A percentile compares a stretch with the other conserved stretches of the same genome.
phyloP scores from a whole-genome alignment of 2,329 filamentous ascomycete genomes.

The Sarocladium oryzae region DNA sequence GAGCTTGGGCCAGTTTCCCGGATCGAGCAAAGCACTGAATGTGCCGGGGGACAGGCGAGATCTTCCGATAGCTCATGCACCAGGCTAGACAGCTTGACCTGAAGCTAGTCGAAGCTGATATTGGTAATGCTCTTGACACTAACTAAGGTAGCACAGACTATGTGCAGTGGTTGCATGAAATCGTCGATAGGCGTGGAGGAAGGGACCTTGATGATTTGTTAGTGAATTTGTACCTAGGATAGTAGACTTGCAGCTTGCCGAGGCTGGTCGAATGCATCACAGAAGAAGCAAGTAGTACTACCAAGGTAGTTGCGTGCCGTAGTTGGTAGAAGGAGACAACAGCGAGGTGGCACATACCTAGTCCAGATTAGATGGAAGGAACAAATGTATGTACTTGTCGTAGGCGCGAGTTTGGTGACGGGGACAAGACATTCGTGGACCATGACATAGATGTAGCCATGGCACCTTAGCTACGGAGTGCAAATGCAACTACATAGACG shows the following conservation, averaged over 20 bases:
- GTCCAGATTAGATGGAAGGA: background rate
- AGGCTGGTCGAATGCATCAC: background rate
- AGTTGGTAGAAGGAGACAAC: background rate
- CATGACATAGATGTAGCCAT: background rate
- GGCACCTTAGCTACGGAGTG: no score
- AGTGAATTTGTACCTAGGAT: background rate
- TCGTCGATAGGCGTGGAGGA: background rate
- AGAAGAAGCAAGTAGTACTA: background rate
- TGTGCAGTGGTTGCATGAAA: background rate
- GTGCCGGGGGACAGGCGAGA: background rate
- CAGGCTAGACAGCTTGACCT: background rate
- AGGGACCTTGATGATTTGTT: constrained; percentile 4
- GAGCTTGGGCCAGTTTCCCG: constrained; percentile 7
- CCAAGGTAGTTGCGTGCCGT: no score
- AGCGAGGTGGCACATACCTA: background rate
- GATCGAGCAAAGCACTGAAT: constrained; percentile 4
- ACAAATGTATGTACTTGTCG: constrained; percentile 1
- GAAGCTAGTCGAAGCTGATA: background rate
- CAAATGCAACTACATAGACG: no score
- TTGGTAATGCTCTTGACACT: background rate
- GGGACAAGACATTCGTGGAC: background rate
- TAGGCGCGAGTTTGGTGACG: background rate
- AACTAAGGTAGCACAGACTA: background rate
- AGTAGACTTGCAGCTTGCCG: background rate
- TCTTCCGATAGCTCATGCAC: background rate